Percentiles rank a stretch among this genome's conserved stretches.
Evolutionary conservation across 2,329 filamentous ascomycete species (phyloP).

Genomic region (Neonectria sp.): DNA sequence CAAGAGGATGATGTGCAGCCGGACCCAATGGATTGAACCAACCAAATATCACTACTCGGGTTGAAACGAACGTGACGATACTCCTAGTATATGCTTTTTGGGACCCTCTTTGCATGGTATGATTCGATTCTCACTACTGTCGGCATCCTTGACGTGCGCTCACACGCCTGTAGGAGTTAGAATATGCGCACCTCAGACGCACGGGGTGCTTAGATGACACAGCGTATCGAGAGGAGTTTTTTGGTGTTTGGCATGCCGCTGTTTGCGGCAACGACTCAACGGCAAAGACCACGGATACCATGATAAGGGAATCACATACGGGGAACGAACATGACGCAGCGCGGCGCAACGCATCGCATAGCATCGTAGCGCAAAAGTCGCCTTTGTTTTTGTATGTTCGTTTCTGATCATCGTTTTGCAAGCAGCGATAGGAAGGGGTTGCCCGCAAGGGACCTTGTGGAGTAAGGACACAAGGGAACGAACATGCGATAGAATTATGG

Average conservation of each 20-base stretch:
- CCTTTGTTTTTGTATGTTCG: slow-evolving; percentile 2
- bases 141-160: slow-evolving; percentile 18
- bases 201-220: slow-evolving; percentile 23
- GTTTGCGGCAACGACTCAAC: slow-evolving; percentile 33
- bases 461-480: slow-evolving; percentile 14
- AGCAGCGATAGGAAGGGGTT: slow-evolving; percentile 14
- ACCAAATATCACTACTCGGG: slow-evolving; percentile 21
- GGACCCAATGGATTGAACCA: slow-evolving; percentile 43
- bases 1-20: slow-evolving; percentile 38
- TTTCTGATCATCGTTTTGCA: slow-evolving; percentile 19
- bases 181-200: slow-evolving; percentile 23
- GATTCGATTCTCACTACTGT: slow-evolving; percentile 17
- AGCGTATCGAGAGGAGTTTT: slow-evolving; percentile 31
- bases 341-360: slow-evolving; percentile 8
- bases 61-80: slow-evolving; percentile 29
- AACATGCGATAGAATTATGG: slow-evolving; percentile 24
- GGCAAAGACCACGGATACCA: slow-evolving; percentile 30
- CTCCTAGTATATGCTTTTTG: slow-evolving; percentile 34
- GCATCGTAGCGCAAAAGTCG: not conserved
- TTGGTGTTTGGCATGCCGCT: slow-evolving; percentile 27
- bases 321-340: slow-evolving; percentile 1
- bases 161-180: slow-evolving; percentile 25
- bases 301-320: slow-evolving; percentile 8
- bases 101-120: slow-evolving; percentile 39
- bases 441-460: slow-evolving; percentile 7